phyloP scores from a whole-genome alignment of 306 rosid species.

The Crotalaria pallida region DNA sequence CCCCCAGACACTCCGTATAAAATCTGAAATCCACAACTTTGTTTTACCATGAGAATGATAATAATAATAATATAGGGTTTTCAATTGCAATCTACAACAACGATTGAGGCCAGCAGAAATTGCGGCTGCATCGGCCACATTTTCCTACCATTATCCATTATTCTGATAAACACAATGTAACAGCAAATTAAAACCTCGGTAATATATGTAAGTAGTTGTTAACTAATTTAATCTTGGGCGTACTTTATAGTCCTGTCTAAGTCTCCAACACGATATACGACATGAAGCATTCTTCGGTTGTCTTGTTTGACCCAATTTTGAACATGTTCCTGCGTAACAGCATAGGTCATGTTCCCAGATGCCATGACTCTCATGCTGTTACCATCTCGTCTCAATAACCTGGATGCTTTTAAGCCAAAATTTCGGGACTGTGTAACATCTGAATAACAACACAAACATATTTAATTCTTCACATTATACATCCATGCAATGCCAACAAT shows the following conservation, averaged over 20 bases:
- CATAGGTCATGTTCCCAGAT: constrained; percentile 39
- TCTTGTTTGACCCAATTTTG: constrained; percentile 79
- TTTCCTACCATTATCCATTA: too few species aligned
- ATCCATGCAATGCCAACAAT: background rate
- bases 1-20: constrained; percentile 77
- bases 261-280: constrained; percentile 85
- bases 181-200: too few species aligned
- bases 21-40: constrained; percentile 49
- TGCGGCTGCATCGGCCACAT: too few species aligned
- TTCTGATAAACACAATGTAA: too few species aligned
- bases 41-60: background rate
- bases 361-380: constrained; percentile 31
- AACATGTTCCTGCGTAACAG: constrained; percentile 56
- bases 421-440: constrained; percentile 40
- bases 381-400: constrained; percentile 46
- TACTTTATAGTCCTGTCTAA: constrained; percentile 84
- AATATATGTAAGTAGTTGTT: background rate
- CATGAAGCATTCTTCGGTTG: constrained; percentile 72
- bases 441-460: constrained; percentile 33
- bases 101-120: too few species aligned
- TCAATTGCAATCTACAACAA: too few species aligned
- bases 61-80: background rate
- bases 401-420: constrained; percentile 51
- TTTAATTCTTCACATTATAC: constrained; percentile 6
- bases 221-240: background rate